Base-by-base conservation (phyloP, 2,329 filamentous ascomycete genomes). In the Aspergillus neoniger region DNA sequence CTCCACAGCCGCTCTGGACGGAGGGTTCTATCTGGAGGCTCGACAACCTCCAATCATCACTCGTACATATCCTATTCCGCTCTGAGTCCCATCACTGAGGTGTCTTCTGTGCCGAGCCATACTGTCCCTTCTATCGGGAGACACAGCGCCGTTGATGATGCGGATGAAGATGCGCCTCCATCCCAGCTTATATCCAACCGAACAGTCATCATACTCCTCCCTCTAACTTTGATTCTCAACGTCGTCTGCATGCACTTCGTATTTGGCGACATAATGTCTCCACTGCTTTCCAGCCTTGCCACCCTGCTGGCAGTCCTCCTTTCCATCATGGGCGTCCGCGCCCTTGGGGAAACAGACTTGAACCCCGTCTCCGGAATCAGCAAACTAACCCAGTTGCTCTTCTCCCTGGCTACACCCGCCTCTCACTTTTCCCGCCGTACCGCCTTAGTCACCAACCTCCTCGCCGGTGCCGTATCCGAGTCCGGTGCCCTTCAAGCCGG, bases 331-430 rank as follows among this genome's bases (percentile, higher is more conserved):
- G 86, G 85, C 48, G 86, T 88, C 2, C 83, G 86, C 43, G 86
- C 86, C 0, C 78, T 88, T 0, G 87, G 87, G 44, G 87, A 98
- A 80, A 98, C 95, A 5, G 95, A 99, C 70, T 83, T 99, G 9
- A 98, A 98, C 72, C 95, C 95, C 0, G 95, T 98, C 2, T 96
- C 91, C 1, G 95, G 95, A 36, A 99, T 98, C 76, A 94, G 90
- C 73, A 99, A 99, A 79, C 84, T 99, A 3, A 96, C 95, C 0
- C 95, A 99, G 76, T 86, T 99, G 2, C 89, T 98, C 72, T 98
- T 99, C 75, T 95, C 95, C 2, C 80, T 96, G 53, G 91, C 96
- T 41, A 92, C 96, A 2, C 93, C 95, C 0, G 82, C 89, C 57
- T 86, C 87, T 0, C 87, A 91, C 69, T 89, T 90, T 68, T 92